phyloP scores from a whole-genome alignment of 2,329 filamentous ascomycete genomes.

The Hortaea werneckii region DNA sequence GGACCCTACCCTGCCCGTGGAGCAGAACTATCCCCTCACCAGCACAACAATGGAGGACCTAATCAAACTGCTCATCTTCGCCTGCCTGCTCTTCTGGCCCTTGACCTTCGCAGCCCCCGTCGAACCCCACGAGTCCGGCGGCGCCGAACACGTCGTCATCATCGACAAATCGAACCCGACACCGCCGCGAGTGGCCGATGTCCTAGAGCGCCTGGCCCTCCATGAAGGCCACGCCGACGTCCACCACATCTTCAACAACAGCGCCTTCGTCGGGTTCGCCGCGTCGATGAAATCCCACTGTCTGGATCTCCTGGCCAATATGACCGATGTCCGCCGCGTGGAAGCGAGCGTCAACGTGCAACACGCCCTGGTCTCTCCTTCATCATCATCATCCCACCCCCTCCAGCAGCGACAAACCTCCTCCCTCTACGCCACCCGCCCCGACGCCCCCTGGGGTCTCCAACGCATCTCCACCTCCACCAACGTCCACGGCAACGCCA shows the following conservation, averaged over 20 bases:
- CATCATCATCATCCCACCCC: background rate
- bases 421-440: slow-evolving; percentile 15
- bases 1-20: background rate
- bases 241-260: slow-evolving; percentile 31
- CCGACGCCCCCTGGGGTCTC: slow-evolving; percentile 36
- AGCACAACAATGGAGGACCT: background rate
- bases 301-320: slow-evolving; percentile 28
- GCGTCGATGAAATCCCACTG: slow-evolving; percentile 32
- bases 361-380: background rate
- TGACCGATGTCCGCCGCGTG: slow-evolving; percentile 32
- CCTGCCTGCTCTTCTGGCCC: slow-evolving; percentile 1
- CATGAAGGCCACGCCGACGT: slow-evolving; percentile 29
- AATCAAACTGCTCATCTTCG: slow-evolving; percentile 1
- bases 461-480: slow-evolving; percentile 32
- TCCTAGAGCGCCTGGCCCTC: slow-evolving; percentile 28
- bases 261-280: slow-evolving; percentile 30
- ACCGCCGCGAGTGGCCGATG: slow-evolving; percentile 25
- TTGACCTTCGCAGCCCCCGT: slow-evolving; percentile 6
- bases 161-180: slow-evolving; percentile 23
- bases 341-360: slow-evolving; percentile 27
- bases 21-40: too few relatives aligned
- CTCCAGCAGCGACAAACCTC: slow-evolving; percentile 12
- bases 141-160: slow-evolving; percentile 28
- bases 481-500: slow-evolving; percentile 16
- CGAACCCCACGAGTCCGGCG: slow-evolving; percentile 13